Evolutionary conservation across 176 grass and related monocot species (phyloP).

Genomic region (Zea mays): Zm-B73-REFERENCE-NAM-5.0 NC_050097.1:239978001-239978500

Average conservation of each 20-base stretch:
- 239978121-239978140: neutral
- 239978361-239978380: neutral
- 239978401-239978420: neutral
- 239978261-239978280: neutral
- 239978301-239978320: neutral
- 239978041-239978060: constrained; percentile 66
- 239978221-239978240: neutral
- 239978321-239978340: neutral
- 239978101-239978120: neutral
- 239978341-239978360: too few relatives aligned
- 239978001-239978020: constrained; percentile 56
- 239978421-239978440: constrained; percentile 18
- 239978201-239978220: neutral
- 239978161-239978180: neutral
- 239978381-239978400: neutral
- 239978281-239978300: neutral
- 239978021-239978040: constrained; percentile 51
- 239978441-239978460: constrained; percentile 8
- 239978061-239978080: neutral
- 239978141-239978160: neutral
- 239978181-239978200: neutral
- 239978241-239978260: neutral
- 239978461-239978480: constrained; percentile 3
- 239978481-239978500: neutral
- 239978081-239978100: neutral